Evolutionary conservation across 768 basidiomycete species (phyloP), one percentile per base, ranked within the genome.

Genomic region (Phaeolepiota aurea): DNA sequence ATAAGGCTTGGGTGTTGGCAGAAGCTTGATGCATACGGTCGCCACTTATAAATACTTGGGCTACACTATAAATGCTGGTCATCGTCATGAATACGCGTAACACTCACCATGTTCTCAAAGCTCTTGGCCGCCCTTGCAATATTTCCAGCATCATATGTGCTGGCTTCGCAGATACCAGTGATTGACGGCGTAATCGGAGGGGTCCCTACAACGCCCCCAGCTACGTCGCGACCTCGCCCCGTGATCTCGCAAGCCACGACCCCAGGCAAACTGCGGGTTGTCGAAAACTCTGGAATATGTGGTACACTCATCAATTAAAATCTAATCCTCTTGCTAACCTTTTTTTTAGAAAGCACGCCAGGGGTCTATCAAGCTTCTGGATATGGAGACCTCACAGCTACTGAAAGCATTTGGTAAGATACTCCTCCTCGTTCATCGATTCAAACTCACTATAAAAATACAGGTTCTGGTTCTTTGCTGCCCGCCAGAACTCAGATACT

Each of bases 401-500:
- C 60, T n/a, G 55, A 79, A 50, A 81, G 78, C 55, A 63, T 80
- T 18, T 82, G 75, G 77, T 77, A 36, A 2, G 28, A 32, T 18
- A 16, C 11, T 28, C n/a, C n/a, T n/a, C 25, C n/a, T 28, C 7
- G 25, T 7, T 7, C 25, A 28, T 28, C 7, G n/a, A 7, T 28
- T 28, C 7, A n/a, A 28, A 7, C 7, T 7, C n/a, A 28, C 25
- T 28, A 7, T 28, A 28, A 28, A n/a, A 28, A 28, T 7, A 3
- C 37, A 79, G 78, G 72, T 82, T 80, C 61, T 81, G 77, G 77
- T 82, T 76, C 61, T 82, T 82, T 47, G 78, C 63, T 10, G 69
- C 79, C 0, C 72, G 79, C n/a, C 72, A 74, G 18, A 74, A 76
- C 49, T 69, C 78, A 0, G 68, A 68, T 16, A 77, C 66, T 0